phyloP scores from a whole-genome alignment of 2,329 filamentous ascomycete species.

The Penicillium sp. region DNA sequence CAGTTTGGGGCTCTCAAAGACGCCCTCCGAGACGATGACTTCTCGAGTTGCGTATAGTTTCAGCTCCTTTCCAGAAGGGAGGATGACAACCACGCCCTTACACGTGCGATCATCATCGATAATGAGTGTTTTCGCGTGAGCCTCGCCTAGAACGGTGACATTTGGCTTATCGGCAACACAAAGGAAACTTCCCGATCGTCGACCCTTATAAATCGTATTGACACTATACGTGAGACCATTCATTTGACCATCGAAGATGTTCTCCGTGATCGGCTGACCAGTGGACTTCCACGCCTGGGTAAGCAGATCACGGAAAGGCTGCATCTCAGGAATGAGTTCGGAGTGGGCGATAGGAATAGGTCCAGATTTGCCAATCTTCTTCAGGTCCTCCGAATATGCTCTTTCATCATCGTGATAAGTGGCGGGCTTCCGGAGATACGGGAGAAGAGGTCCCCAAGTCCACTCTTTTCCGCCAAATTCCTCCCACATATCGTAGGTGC shows the following conservation, averaged over 20 bases:
- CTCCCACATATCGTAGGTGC: conserved; percentile 57
- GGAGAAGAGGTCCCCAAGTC: conserved; percentile 55
- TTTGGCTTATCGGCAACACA: conserved; percentile 58
- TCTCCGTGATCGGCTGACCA: conserved; percentile 53
- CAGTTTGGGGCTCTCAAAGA: conserved; percentile 55
- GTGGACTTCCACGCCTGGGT: conserved; percentile 56
- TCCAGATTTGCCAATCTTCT: conserved; percentile 54
- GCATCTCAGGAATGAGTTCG: conserved; percentile 55
- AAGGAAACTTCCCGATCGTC: conserved; percentile 54
- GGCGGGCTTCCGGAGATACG: conserved; percentile 58
- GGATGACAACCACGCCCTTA: conserved; percentile 52
- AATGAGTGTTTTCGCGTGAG: conserved; percentile 55
- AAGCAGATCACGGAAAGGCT: conserved; percentile 48
- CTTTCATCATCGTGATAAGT: conserved; percentile 59
- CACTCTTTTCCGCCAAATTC: conserved; percentile 52
- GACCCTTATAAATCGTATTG: conserved; percentile 60
- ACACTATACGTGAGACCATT: conserved; percentile 55
- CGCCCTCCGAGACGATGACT: conserved; percentile 50
- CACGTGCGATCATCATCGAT: conserved; percentile 50
- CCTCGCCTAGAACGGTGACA: conserved; percentile 52
- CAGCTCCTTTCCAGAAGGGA: conserved; percentile 41
- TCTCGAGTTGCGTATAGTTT: conserved; percentile 53
- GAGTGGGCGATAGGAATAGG: conserved; percentile 58
- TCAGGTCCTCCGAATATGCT: conserved; percentile 49
- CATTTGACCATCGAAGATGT: conserved; percentile 60